These are phyloP conservation scores for Gastrodia elata DNA, from an alignment of 106 monocot species.

Conservation along the genomic window DNA sequence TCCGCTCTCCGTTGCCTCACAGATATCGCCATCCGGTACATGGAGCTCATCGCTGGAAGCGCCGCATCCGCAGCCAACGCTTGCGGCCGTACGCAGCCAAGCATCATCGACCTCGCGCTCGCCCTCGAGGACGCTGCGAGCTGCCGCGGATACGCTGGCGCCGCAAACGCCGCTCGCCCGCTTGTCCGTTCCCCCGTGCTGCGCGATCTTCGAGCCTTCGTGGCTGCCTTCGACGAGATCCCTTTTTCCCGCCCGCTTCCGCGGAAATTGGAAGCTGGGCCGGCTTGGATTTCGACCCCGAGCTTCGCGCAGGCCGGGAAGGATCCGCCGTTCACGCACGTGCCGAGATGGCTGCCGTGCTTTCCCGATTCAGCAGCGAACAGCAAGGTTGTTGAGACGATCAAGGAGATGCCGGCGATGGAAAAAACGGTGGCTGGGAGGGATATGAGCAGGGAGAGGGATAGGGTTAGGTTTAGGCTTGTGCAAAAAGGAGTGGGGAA, in stretches of 20 bases:
- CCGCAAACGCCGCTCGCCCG: conserved; percentile 15
- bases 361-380: conserved; percentile 31
- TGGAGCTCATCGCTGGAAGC: conserved; percentile 21
- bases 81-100: conserved; percentile 40
- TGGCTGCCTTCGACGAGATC: conserved; percentile 27
- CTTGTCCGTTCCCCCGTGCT: conserved; percentile 26
- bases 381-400: neutral
- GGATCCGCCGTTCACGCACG: conserved; percentile 32
- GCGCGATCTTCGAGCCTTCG: conserved; percentile 29
- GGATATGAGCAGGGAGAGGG: neutral
- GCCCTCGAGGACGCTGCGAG: conserved; percentile 31
- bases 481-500: neutral
- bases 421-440: neutral
- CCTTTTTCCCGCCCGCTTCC: conserved; percentile 40
- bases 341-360: conserved; percentile 63
- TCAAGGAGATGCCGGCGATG: neutral
- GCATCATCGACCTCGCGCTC: conserved; percentile 33
- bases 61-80: conserved; percentile 32
- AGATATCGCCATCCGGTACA: conserved; percentile 30
- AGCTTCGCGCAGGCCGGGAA: conserved; percentile 22
- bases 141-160: conserved; percentile 38
- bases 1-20: conserved; percentile 44
- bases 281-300: neutral
- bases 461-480: neutral
- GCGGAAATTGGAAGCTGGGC: neutral